These are phyloP conservation scores for Rhodotorula sp. DNA, from an alignment of 1,284 basidiomycete genomes.

Conservation along the genomic window DNA sequence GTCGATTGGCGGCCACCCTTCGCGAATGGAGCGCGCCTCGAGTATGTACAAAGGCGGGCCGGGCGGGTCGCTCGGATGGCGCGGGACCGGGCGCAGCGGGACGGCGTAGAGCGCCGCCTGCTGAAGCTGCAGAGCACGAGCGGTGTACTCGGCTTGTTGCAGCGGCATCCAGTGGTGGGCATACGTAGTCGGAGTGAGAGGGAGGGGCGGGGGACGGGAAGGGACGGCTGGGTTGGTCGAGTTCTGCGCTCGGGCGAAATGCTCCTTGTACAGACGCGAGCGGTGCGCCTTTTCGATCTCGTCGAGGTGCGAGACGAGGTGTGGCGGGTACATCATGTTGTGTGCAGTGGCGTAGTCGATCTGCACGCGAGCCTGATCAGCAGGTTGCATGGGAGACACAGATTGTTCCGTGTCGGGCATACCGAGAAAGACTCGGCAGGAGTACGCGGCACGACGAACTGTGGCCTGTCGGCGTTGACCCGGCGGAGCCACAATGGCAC, in stretches of 20 bases:
- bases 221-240: not conserved
- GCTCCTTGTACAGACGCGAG: not conserved
- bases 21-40: constrained; percentile 44
- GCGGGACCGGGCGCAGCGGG: constrained; percentile 4
- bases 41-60: constrained; percentile 17
- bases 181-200: constrained; percentile 19
- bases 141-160: constrained; percentile 22
- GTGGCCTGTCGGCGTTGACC: constrained; percentile 26
- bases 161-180: constrained; percentile 25
- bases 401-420: too few species aligned
- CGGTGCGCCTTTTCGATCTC: constrained; percentile 5
- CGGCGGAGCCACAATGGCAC: constrained; percentile 34
- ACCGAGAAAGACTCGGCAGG: constrained; percentile 1
- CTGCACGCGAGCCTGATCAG: not conserved
- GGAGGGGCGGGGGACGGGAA: not conserved
- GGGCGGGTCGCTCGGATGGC: constrained; percentile 12
- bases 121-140: constrained; percentile 16
- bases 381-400: too few species aligned
- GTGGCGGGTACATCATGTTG: constrained; percentile 24
- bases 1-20: constrained; percentile 49
- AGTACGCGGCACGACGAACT: constrained; percentile 2
- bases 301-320: constrained; percentile 2
- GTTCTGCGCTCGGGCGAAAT: not conserved
- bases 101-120: constrained; percentile 25
- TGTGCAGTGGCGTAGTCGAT: constrained; percentile 21